phyloP scores from a whole-genome alignment of 768 basidiomycete genomes.

The Naematelia aurantialba region DNA sequence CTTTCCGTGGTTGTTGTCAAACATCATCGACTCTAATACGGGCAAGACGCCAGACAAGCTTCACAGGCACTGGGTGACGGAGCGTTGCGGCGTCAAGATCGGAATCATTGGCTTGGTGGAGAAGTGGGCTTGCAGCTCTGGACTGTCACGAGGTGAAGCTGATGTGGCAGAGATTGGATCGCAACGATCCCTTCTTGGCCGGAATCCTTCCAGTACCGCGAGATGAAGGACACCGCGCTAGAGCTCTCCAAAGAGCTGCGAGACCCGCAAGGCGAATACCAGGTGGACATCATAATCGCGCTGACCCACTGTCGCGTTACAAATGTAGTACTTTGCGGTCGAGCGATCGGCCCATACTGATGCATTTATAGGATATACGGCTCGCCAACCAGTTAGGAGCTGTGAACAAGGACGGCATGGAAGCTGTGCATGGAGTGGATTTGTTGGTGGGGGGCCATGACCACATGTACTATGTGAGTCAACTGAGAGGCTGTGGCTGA shows the following conservation, averaged over 20 bases:
- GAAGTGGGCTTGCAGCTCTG: constrained; percentile 56
- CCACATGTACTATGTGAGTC: constrained; percentile 53
- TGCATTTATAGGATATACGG: constrained; percentile 35
- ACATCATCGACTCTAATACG: constrained; percentile 65
- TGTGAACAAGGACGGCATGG: constrained; percentile 50
- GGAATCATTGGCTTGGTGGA: constrained; percentile 86
- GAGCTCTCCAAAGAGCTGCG: constrained; percentile 70
- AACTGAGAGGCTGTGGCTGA: not conserved
- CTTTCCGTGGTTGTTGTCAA: constrained; percentile 88
- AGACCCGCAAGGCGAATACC: constrained; percentile 64
- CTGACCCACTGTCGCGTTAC: constrained; percentile 73
- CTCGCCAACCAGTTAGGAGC: constrained; percentile 48
- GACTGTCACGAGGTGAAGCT: not conserved
- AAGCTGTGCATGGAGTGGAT: constrained; percentile 69
- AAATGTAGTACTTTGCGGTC: constrained; percentile 36
- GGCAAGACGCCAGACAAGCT: constrained; percentile 62
- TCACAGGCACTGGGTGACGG: constrained; percentile 63
- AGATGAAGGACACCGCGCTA: constrained; percentile 70
- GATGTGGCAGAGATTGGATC: constrained; percentile 71
- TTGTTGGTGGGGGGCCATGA: constrained; percentile 85
- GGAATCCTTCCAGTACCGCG: constrained; percentile 65
- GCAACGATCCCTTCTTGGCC: constrained; percentile 84
- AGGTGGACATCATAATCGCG: constrained; percentile 78
- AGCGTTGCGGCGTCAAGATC: constrained; percentile 66
- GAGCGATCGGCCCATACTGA: not conserved